phyloP scores from a whole-genome alignment of 73 alveolate genomes.

The Effrenium voratum region DNA sequence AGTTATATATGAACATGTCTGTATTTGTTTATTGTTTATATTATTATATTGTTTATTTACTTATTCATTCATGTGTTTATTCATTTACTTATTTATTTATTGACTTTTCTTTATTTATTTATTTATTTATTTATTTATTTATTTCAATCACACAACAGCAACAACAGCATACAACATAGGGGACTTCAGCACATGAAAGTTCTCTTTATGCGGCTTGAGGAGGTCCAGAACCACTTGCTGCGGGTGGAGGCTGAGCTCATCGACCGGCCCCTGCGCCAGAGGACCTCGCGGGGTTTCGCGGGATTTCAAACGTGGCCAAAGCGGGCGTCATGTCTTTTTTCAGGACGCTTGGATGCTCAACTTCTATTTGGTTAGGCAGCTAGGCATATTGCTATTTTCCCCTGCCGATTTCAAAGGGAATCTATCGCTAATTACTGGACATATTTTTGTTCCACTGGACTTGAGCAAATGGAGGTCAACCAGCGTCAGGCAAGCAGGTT shows the following conservation, averaged over 20 bases:
- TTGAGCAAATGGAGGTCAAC: not conserved
- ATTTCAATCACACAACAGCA: too few relatives aligned
- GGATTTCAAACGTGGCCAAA: not conserved
- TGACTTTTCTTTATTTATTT: too few relatives aligned
- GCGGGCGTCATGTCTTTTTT: not conserved
- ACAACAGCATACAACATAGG: not conserved
- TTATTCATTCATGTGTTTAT: too few relatives aligned
- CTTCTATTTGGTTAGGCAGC: not conserved
- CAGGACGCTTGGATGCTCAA: not conserved
- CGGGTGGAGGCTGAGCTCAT: conserved; percentile 67
- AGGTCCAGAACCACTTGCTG: conserved; percentile 41
- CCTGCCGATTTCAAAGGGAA: not conserved
- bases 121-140: too few relatives aligned
- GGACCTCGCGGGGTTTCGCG: not conserved
- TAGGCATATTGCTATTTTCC: too few relatives aligned
- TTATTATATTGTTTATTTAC: too few relatives aligned
- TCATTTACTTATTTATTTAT: too few relatives aligned
- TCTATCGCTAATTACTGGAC: not conserved
- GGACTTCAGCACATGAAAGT: not conserved
- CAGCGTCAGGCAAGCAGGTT: not conserved
- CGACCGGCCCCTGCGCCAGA: conserved; percentile 37
- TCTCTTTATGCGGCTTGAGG: not conserved
- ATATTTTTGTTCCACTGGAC: not conserved
- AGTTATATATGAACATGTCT: too few relatives aligned
- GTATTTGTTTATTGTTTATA: too few relatives aligned